Base-by-base conservation (phyloP, 2,329 filamentous ascomycete genomes). In the Epichloe glyceriae region DNA sequence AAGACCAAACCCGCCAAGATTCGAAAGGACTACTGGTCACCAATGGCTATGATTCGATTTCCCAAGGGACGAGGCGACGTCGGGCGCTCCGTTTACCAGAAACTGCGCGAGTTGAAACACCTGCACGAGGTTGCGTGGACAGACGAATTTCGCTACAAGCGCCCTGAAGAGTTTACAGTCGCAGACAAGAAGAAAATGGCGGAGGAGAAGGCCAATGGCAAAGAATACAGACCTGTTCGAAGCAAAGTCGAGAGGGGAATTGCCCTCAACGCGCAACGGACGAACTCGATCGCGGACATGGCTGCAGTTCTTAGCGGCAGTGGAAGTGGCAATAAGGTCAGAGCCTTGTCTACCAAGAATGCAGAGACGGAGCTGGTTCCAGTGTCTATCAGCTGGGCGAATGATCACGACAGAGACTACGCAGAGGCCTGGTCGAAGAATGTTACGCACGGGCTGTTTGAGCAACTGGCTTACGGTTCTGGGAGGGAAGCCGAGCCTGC, bases 21-120 rank as follows among this genome's bases (percentile, higher is more conserved):
- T 39, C 79, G 82, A 52, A 83, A 80, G 64, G 82, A 86, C 68
- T 78, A 80, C 66, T 85, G 83, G 82, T 68, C 69, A 35, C 78
- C 78, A 6, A 67, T 85, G 59, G 80, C 79, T 47, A 66, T 74
- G 55, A 76, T 85, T 54, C 68, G 74, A 60, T 80, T 86, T 61
- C 73, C 73, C 42, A 53, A 65, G 43, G 76, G 74, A 42, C 66
- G 70, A 39, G 75, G 74, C 52, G 61, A 67, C 26, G 68, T 81
- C 14, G 82, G 82, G 22, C 76, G 75, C 33, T 76, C 72, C 48
- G 76, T 79, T 43, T 84, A 72, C 65, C 78, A 80, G 58, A 80
- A 78, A 61, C 71, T 85, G 58, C 79, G 80, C 58, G 82, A 86
- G 68, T 76, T 82, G 64, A 75, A 78, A 58, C 70, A 70, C 59